Evolutionary conservation across 139 green algal genomes (phyloP), one percentile per base, ranked within the genome.

Genomic region (Closterium sp.): DNA sequence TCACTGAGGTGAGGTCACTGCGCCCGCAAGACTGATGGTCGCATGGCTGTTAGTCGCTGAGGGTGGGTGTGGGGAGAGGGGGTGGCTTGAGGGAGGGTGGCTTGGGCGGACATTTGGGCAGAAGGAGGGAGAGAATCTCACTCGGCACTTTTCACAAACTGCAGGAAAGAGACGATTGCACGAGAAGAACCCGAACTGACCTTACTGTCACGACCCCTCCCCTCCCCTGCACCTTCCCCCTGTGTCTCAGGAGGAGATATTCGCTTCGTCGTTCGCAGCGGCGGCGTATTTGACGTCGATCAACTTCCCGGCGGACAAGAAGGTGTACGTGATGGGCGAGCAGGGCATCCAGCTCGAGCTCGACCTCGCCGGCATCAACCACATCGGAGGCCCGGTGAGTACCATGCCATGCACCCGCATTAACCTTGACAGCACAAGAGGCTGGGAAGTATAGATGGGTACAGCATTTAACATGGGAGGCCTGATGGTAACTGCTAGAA

Each of bases 231-330:
- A n/a, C 83, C 83, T 9, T 34, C 83, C 2, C 21, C 30, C 30
- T 12, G 30, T 33, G 12, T 21, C 55, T 33, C 96, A 97, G 96
- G 98, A 99, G 93, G 98, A 99, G 95, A 98, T 99, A 55, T 99
- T 99, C 95, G 98, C 97, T 0, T 99, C 97, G 0, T 99, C 98
- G 0, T 99, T 98, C 93, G 98, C 98, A 6, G 98, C 98, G 25
- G 98, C 98, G 10, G 98, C 98, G 34, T 99, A 99, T 95, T 94
- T 99, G 38, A 95, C 99, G 91, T 96, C 95, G 5, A 98, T 98
- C 91, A 91, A 98, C 33, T 99, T 99, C 92, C 95, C 96, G 19
- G 93, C 90, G 34, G 96, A 99, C 76, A 99, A 99, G 95, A 99
- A 99, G 96, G 97, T 97, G 33, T 86, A 33, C n/a, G 30, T 86